Evolutionary conservation across 2,329 filamentous ascomycete species (phyloP), one percentile per base, ranked within the genome.

Genomic region (Clonostachys chloroleuca): DNA sequence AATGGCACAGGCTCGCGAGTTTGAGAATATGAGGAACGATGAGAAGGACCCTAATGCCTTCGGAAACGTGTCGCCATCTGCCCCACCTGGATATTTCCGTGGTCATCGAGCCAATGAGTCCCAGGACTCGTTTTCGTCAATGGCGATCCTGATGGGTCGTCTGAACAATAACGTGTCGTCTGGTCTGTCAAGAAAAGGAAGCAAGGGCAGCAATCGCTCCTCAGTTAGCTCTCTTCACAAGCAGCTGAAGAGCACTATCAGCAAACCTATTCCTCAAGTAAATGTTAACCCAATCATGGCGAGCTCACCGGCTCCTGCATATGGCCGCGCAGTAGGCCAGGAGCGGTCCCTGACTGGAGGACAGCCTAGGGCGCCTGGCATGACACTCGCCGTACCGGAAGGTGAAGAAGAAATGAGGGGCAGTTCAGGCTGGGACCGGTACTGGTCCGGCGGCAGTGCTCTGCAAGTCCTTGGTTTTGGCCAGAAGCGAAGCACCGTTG

Each of bases 341-440:
- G 69, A 68, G 50, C 69, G 65, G 47, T n/a, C 17, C 7, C 59
- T 61, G 49, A 69, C 58, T 51, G 61, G 59, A 40, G 57, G 51
- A n/a, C 30, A 33, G 49, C 68, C 47, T 50, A 30, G 24, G 24
- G 24, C 24, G 8, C 24, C 24, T 30, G 24, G 24, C 8, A 30
- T 30, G 24, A 30, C 24, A 30, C 24, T 30, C 24, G 24, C 24
- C 24, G 54, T 51, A 51, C 39, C 47, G 6, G 65, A 60, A 46
- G 57, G 51, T 52, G 66, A 75, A 44, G 74, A 70, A 43, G 67
- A 66, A 41, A 67, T 72, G 17, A 74, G 82, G 47, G 75, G 81
- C 58, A 88, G 84, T 56, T 89, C 85, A 5, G 85, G 85, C 43
- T 90, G 86, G 86, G 89, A 88, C 63, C 73, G 81, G 46, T 90